These are phyloP conservation scores for Globisporangium camurandrum DNA, from an alignment of 352 stramenopile species.

Conservation along the genomic window DNA sequence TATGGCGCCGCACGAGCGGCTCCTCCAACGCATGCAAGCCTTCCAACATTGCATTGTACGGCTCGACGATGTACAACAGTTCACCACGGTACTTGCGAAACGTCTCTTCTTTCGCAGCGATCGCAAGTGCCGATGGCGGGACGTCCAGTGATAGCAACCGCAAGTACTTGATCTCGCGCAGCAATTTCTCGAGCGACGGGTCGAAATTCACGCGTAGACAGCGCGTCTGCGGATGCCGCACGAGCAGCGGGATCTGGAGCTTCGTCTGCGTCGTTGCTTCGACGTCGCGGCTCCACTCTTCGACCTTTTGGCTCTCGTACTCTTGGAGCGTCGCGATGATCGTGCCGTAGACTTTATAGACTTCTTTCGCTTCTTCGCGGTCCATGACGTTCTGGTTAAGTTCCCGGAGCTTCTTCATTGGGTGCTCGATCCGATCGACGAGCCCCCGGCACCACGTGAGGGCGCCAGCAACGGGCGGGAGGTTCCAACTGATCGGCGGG, in stretches of 20 bases:
- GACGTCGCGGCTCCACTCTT: slow-evolving; percentile 95
- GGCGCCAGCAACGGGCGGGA: slow-evolving; percentile 92
- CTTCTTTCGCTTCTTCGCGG: slow-evolving; percentile 96
- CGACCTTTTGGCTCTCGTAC: slow-evolving; percentile 96
- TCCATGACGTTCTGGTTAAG: slow-evolving; percentile 96
- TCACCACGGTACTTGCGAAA: slow-evolving; percentile 96
- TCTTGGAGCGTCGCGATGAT: slow-evolving; percentile 96
- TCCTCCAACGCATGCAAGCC: slow-evolving; percentile 95
- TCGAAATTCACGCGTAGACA: slow-evolving; percentile 97
- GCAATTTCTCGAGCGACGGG: slow-evolving; percentile 91
- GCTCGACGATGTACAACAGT: slow-evolving; percentile 96
- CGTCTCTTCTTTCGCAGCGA: slow-evolving; percentile 93
- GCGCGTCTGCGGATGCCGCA: slow-evolving; percentile 84
- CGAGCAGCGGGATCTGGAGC: slow-evolving; percentile 92
- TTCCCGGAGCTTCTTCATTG: slow-evolving; percentile 95
- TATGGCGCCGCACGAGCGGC: slow-evolving; percentile 91
- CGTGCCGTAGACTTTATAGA: slow-evolving; percentile 95
- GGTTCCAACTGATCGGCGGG: slow-evolving; percentile 92
- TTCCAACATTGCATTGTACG: slow-evolving; percentile 97
- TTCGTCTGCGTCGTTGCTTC: slow-evolving; percentile 93
- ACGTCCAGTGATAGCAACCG: slow-evolving; percentile 92
- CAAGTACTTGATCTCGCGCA: slow-evolving; percentile 98
- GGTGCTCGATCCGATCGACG: slow-evolving; percentile 94
- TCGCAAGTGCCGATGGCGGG: slow-evolving; percentile 90
- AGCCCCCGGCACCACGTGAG: slow-evolving; percentile 95